Base-by-base conservation (phyloP, 140 eudicot species). In the Senecio squalidus region DNA sequence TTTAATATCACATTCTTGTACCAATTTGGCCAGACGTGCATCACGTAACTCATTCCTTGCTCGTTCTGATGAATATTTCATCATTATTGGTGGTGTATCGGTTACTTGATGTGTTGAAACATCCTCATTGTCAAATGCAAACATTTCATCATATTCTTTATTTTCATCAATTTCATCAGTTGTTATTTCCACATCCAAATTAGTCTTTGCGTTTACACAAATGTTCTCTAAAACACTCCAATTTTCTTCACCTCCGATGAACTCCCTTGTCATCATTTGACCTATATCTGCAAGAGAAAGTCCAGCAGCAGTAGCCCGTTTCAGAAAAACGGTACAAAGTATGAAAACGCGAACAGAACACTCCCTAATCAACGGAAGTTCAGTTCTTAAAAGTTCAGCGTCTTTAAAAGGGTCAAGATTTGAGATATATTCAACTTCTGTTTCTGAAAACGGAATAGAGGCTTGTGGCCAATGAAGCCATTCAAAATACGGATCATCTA, bases 401-500 rank as follows among this genome's bases (percentile, higher is more conserved):
- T 93, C 99, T 80, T 78, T 85, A 25, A 58, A 75, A 1, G 96
- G 99, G 50, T 93, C 83, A 31, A 93, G 94, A 39, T 64, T 65
- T 18, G 85, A 76, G 43, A 93, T 88, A 46, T 93, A 93, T 59
- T 93, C 88, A 16, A 66, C 36, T 76, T 88, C 99, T 46, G 75
- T 15, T 57, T 93, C 94, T 11, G 99, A 84, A 31, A 93, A 88
- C 9, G 99, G 96, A 48, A 82, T 50, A 15, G 85, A 80, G 18
- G 96, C 91, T 77, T 93, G 99, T 16, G 99, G 96, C 96, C 99
- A 93, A 26, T 93, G 96, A 9, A 84, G 57, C 99, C 99, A 93
- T 78, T 93, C 99, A 8, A 88, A 93, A 74, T 93, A 93, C 2
- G 99, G 96, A 64, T 88, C 96, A 29, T 93, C 99, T 18, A 93